Evolutionary conservation across 371 early-diverging fungal genomes (phyloP), one percentile per base, ranked within the genome.

Genomic region (Sporodiniella umbellata): DNA sequence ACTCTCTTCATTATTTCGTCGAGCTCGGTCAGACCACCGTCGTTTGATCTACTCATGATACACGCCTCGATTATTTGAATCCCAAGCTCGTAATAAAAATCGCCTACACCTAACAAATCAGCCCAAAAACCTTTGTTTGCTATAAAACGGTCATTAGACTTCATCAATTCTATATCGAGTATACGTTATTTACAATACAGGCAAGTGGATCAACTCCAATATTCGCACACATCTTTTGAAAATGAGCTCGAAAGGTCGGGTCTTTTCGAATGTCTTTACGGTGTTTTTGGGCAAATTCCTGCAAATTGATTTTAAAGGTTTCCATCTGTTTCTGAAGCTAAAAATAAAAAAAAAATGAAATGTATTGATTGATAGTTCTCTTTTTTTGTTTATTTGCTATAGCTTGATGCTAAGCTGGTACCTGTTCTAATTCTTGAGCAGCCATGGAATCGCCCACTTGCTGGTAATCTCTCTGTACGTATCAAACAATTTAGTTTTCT

Each of bases 141-240:
- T 90, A 43, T 31, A 14, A 30, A 2, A 33, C 18, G n/a, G 40
- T 17, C 43, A n/a, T n/a, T n/a, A n/a, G n/a, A n/a, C n/a, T n/a
- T n/a, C n/a, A n/a, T n/a, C n/a, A n/a, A n/a, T n/a, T n/a, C n/a
- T n/a, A n/a, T n/a, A n/a, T n/a, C n/a, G n/a, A n/a, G n/a, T n/a
- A n/a, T n/a, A n/a, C n/a, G n/a, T 46, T 56, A 43, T 40, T 33
- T 26, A 23, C n/a, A 26, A 37, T 79, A 92, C 93, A 95, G 1
- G 92, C 93, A 35, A 98, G 73, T 11, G 98, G 97, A 68, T 98
- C 98, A 2, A 98, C 92, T 2, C 98, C 98, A 55, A 96, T 87
- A 46, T 87, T 81, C 18, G 78, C 79, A 61, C 97, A 97, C 96
- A 98, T 94, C 19, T 80, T 77, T 60, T 96, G 94, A 58, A 98